phyloP scores from a whole-genome alignment of 352 stramenopile genomes.

The Globisporangium paddicum region DNA sequence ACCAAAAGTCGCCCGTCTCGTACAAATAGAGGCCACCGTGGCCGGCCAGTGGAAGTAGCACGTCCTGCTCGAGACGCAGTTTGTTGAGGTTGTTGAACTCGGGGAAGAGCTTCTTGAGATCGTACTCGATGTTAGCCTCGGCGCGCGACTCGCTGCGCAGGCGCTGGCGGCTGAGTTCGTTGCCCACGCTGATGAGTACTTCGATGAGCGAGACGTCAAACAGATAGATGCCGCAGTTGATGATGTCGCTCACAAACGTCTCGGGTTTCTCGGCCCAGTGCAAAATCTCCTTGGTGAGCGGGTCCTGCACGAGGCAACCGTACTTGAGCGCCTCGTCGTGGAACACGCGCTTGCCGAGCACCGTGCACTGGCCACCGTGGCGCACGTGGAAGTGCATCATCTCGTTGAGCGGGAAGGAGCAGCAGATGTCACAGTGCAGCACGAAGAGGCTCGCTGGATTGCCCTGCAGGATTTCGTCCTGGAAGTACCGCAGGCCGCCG shows the following conservation, averaged over 20 bases:
- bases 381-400: conserved; percentile 88
- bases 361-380: conserved; percentile 62
- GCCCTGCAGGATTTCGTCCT: conserved; percentile 79
- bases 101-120: conserved; percentile 84
- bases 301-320: conserved; percentile 79
- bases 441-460: conserved; percentile 73
- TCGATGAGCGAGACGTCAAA: conserved; percentile 82
- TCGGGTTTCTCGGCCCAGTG: conserved; percentile 89
- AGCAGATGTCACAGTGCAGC: conserved; percentile 86
- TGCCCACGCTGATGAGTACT: conserved; percentile 67
- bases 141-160: conserved; percentile 69
- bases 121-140: conserved; percentile 66
- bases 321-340: conserved; percentile 88
- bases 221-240: conserved; percentile 89
- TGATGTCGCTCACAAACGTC: conserved; percentile 89
- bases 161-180: conserved; percentile 76
- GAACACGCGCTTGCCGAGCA: conserved; percentile 86
- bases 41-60: conserved; percentile 78
- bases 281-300: conserved; percentile 73
- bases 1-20: conserved; percentile 88
- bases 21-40: conserved; percentile 67
- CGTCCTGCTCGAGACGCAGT: conserved; percentile 79
- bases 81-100: conserved; percentile 86
- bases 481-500: conserved; percentile 79
- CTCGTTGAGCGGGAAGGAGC: conserved; percentile 82